Percentiles rank a stretch among this genome's conserved stretches.
phyloP scores from a whole-genome alignment of 1,284 basidiomycete species.

The Cronartium quercuum region DNA sequence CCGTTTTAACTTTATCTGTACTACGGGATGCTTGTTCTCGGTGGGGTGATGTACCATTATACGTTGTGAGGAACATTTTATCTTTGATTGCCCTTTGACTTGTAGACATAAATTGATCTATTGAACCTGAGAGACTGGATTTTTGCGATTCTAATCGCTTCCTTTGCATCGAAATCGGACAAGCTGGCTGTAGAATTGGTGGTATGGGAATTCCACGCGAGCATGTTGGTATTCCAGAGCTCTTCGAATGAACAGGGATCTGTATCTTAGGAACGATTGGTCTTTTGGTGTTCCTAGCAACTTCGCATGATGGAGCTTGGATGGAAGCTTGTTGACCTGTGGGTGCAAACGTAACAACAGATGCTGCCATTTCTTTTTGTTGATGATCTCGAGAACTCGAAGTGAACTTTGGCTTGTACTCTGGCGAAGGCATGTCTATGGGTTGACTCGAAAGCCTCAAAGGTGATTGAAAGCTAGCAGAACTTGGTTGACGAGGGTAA shows the following conservation, averaged over 20 bases:
- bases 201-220: background rate
- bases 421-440: background rate
- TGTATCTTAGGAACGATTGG: background rate
- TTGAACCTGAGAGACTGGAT: background rate
- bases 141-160: background rate
- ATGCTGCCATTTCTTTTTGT: too few relatives aligned
- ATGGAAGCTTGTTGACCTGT: too few relatives aligned
- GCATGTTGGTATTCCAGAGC: background rate
- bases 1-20: too few relatives aligned
- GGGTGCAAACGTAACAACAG: too few relatives aligned
- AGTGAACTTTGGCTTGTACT: background rate
- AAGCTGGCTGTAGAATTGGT: background rate
- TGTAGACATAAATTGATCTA: background rate
- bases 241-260: background rate
- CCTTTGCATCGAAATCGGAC: background rate
- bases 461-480: background rate
- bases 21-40: too few relatives aligned
- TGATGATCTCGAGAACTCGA: too few relatives aligned
- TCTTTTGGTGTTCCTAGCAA: background rate
- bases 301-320: too few relatives aligned
- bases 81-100: background rate
- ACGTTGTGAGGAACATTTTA: background rate
- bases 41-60: background rate
- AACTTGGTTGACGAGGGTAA: background rate
- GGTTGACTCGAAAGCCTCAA: background rate